Evolutionary conservation across 306 rosid species (phyloP), one percentile per base, ranked within the genome.

Genomic region (Amphicarpaea edgeworthii): DNA sequence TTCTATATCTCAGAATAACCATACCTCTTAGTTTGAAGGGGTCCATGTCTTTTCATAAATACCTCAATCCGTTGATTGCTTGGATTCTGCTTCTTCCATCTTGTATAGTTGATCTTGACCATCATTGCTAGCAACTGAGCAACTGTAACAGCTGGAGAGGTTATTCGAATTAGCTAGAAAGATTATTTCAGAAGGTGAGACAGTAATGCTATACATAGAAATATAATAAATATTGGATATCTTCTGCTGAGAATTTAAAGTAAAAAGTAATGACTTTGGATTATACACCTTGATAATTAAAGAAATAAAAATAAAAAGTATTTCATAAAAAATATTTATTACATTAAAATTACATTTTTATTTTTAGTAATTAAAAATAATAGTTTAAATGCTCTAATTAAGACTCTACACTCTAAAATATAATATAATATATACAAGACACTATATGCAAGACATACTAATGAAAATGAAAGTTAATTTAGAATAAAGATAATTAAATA

Each of bases 1-100:
- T 80, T 83, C 23, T 68, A 80, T 26, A 21, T 37, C 51, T 55
- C 73, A 41, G 46, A 78, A 62, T 81, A 83, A 46, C n/a, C 68
- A 46, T 78, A 81, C 20, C 83, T 82, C 24, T 45, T 19, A 1
- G 61, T 50, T 4, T 53, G 82, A 64, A 84, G 46, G 1, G 63
- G 59, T 40, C 79, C 79, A 2, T 68, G 1, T 19, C 38, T 54
- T 70, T 21, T 62, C 9, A 84, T n/a, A 77, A 79, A 79, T 2
- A 5, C 30, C 54, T 79, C 72, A 20, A 79, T 61, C 12, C 1
- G 38, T 24, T 37, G 61, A 32, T 61, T 61, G 37, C 26, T 54
- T 0, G 50, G 42, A 19, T 73, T 49, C 32, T 7, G 21, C 14
- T 60, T 72, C 34, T 55, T 77, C 82, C 51, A 2, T 76, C 9